These are phyloP conservation scores for Tetramitus jugosus DNA, from an alignment of 208 protist species.

Conservation along the genomic window DNA sequence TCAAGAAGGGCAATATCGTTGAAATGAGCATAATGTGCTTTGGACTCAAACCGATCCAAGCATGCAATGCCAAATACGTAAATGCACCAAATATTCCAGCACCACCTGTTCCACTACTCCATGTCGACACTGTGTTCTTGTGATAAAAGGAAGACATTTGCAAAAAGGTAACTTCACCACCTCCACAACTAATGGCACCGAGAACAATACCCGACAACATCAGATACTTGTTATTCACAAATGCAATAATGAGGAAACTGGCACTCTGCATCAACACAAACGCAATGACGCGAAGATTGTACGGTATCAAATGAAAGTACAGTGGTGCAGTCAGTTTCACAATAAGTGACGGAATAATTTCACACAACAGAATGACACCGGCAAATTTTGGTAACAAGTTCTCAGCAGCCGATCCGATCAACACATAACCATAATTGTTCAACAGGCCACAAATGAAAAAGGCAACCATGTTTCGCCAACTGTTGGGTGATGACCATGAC, in stretches of 20 bases:
- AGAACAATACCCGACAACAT: conserved; percentile 24
- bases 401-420: not conserved
- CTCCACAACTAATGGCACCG: conserved; percentile 21
- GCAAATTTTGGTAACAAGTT: not conserved
- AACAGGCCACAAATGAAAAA: conserved; percentile 34
- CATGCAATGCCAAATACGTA: not conserved
- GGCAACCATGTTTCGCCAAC: not conserved
- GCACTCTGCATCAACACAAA: too few relatives aligned
- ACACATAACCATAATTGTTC: conserved; percentile 28
- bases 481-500: too few relatives aligned
- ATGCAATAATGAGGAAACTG: too few relatives aligned
- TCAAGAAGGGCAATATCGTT: too few relatives aligned
- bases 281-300: too few relatives aligned
- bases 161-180: conserved; percentile 35
- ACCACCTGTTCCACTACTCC: conserved; percentile 9
- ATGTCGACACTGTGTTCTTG: not conserved
- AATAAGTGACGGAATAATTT: conserved; percentile 34
- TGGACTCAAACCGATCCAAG: not conserved
- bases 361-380: conserved; percentile 28
- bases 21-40: not conserved
- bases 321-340: conserved; percentile 32
- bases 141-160: conserved; percentile 8
- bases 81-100: conserved; percentile 14
- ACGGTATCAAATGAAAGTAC: conserved; percentile 25
- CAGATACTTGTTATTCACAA: not conserved